Evolutionary conservation across 1,284 basidiomycete species (phyloP), one percentile per base, ranked within the genome.

Genomic region (Neonothopanus nambi): DNA sequence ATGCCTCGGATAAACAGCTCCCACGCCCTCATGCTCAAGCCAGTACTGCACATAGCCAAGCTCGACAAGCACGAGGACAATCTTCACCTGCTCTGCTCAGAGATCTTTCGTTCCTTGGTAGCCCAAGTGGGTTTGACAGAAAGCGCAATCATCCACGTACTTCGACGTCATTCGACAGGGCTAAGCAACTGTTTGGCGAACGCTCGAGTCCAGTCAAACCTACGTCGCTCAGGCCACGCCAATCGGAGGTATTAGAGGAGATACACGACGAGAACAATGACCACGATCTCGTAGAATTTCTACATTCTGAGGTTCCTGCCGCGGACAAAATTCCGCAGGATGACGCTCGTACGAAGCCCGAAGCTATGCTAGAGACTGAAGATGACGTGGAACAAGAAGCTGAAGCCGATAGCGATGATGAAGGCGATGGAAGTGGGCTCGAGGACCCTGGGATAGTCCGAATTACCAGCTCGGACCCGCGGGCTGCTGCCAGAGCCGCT

Each of bases 401-500:
- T 11, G 52, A 52, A 21, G 61, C 55, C 17, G 60, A 53, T 17
- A 55, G 23, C 15, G 47, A 56, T n/a, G 65, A 51, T 35, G 59
- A 57, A 33, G 57, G 64, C 21, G 65, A 66, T 21, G 13, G 4
- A 3, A 67, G 61, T 17, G 71, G 70, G 13, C 71, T 73, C 1
- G 65, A 62, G 3, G 75, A 77, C 39, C 65, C 74, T 30, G 78
- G 73, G 13, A 60, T 84, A 5, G 74, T 95, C 58, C 88, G 91
- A 70, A 89, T 95, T 57, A 85, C 85, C 1, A 91, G 89, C 52
- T 78, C 82, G 12, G 89, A 95, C 66, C 90, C 93, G 0, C 76
- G 78, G 55, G 90, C 89, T 11, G 93, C 93, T 43, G 93, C 93
- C 5, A 75, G 90, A 44, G 93, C 92, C n/a, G 92, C 90, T 18